Base-by-base conservation (phyloP, 1,284 basidiomycete species). In the Cutaneotrichosporon mucoides region DNA sequence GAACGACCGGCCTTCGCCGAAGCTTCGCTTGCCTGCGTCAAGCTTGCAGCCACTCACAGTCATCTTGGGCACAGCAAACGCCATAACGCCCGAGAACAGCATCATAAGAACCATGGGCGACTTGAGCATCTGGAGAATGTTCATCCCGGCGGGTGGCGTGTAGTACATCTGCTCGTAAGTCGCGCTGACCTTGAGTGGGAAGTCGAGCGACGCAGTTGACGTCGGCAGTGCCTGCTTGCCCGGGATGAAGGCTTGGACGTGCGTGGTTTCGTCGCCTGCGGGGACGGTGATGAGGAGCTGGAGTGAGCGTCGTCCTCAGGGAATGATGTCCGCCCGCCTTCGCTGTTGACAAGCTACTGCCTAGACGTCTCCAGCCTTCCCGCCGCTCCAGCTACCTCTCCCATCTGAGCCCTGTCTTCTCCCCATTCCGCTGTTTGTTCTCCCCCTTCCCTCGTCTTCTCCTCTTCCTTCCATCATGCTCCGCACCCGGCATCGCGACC, bases 41-140 rank as follows among this genome's bases (percentile, higher is more conserved):
- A 24, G 24, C 24, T 24, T 24, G 24, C 24, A 24, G 24, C 24
- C 24, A 70, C 83, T 62, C 64, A 90, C 90, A 81, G 88, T 87
- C 62, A 92, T 73, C 73, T 88, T 90, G 2, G 90, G 90, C 83
- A 87, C 85, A n/a, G 81, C 84, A 16, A 89, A 77, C 76, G 90
- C 84, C 83, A 92, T 84, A 38, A 79, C 78, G 36, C 82, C 89
- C 46, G 82, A 86, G 65, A 84, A 80, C 15, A 87, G 79, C 87
- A 90, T 89, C 79, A 92, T 84, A 60, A 93, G 79, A 79, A 90
- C 87, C 90, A 93, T 92, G 2, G 90, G 90, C 72, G 84, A 91
- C 68, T 88, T 86, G 69, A 93, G 80, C 87, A 92, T 88, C 50
- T 81, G 85, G 56, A 89, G 59, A 34, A 91, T 67, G 74, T 90